A percentile compares a stretch with the other conserved stretches of the same genome.
Conservation (phyloP, 2,329 filamentous ascomycete species). For the Mariannaea sp. region DNA sequence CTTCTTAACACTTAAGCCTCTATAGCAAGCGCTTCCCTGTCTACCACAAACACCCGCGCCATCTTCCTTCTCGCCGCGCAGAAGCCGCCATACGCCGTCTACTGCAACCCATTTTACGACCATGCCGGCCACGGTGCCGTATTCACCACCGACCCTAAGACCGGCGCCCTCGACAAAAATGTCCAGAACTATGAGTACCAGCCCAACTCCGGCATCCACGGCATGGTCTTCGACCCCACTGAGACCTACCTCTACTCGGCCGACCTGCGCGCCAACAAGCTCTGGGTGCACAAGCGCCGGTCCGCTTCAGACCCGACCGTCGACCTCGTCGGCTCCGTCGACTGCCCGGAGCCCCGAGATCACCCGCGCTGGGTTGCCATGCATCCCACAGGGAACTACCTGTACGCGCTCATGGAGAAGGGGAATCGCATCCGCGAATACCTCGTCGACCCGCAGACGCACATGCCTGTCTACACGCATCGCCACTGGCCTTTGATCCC, state of each 20-base stretch:
- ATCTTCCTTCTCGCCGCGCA: conserved; percentile 85
- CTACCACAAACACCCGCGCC: conserved; percentile 80
- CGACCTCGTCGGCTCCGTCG: conserved; percentile 71
- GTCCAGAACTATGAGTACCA: conserved; percentile 77
- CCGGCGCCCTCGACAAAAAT: conserved; percentile 65
- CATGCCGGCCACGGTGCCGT: conserved; percentile 82
- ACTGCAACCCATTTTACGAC: conserved; percentile 90
- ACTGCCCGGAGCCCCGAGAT: conserved; percentile 72
- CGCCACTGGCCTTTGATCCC: conserved; percentile 80
- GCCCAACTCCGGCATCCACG: conserved; percentile 73
- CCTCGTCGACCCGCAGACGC: conserved; percentile 73
- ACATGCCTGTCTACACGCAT: conserved; percentile 78
- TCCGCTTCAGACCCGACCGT: conserved; percentile 47
- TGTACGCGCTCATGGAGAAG: conserved; percentile 90
- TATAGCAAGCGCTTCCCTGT: conserved; percentile 67
- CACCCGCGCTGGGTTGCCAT: conserved; percentile 90
- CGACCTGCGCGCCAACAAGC: conserved; percentile 76
- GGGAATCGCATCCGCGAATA: conserved; percentile 85
- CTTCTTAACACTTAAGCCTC: conserved; percentile 10
- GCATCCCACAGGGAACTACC: conserved; percentile 75
- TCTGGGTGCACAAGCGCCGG: conserved; percentile 83
- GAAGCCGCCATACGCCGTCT: conserved; percentile 79
- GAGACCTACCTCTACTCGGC: conserved; percentile 80
- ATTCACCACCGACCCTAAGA: conserved; percentile 60
- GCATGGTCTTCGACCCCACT: conserved; percentile 78